These are phyloP conservation scores for Omphalotus olearius DNA, from an alignment of 1,284 basidiomycete genomes.

Conservation along the genomic window DNA sequence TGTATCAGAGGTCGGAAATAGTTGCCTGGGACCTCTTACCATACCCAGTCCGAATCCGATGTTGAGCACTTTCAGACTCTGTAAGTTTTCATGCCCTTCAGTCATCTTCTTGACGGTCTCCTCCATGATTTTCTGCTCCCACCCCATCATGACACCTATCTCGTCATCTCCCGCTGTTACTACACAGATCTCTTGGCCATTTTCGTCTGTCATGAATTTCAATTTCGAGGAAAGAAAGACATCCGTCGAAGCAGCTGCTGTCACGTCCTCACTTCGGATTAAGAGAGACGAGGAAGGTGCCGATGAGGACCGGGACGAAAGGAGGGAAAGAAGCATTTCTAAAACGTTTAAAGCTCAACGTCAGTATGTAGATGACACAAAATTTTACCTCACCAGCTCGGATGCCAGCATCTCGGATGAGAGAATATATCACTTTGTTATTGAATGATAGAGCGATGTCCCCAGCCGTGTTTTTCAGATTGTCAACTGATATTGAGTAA, in stretches of 20 bases:
- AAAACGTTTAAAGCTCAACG: constrained; percentile 10
- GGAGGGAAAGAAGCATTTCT: constrained; percentile 67
- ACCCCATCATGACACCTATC: constrained; percentile 95
- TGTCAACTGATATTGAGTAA: constrained; percentile 54
- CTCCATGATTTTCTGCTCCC: constrained; percentile 83
- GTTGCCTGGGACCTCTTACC: constrained; percentile 41
- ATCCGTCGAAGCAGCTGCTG: constrained; percentile 71
- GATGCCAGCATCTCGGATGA: constrained; percentile 84
- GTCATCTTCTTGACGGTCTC: constrained; percentile 66
- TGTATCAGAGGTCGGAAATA: constrained; percentile 7
- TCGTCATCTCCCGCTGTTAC: constrained; percentile 69
- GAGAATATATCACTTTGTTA: constrained; percentile 64
- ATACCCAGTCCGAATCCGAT: constrained; percentile 96
- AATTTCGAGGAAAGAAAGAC: constrained; percentile 75
- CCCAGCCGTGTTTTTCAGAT: constrained; percentile 76
- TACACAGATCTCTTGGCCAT: constrained; percentile 81
- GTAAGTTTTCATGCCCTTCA: constrained; percentile 41
- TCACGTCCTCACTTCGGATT: constrained; percentile 53
- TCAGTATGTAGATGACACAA: constrained; percentile 7
- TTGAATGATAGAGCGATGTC: constrained; percentile 88
- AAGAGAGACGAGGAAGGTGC: constrained; percentile 40
- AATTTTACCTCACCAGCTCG: constrained; percentile 58
- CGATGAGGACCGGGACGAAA: constrained; percentile 41
- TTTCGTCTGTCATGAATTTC: constrained; percentile 65
- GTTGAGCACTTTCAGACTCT: constrained; percentile 75